Percentiles rank a stretch among this genome's conserved stretches.
phyloP scores from a whole-genome alignment of 2,329 filamentous ascomycete genomes.

The Colletotrichum lupini region DNA sequence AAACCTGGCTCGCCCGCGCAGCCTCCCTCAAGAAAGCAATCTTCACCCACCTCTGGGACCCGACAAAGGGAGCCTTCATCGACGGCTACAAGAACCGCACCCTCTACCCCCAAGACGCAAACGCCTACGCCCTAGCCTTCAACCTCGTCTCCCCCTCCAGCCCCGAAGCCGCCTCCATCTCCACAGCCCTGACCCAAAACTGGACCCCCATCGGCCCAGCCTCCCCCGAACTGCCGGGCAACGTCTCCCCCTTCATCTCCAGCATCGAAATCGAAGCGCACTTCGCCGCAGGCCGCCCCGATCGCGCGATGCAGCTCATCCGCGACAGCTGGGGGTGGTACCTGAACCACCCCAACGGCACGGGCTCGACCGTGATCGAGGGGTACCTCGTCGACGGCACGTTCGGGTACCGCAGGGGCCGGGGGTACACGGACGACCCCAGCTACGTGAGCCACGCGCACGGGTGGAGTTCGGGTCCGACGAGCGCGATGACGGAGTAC shows the following conservation, averaged over 20 bases:
- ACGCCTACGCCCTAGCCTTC: conserved; percentile 65
- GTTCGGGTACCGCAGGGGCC: conserved; percentile 65
- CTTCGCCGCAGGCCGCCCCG: conserved; percentile 56
- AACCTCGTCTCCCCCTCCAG: conserved; percentile 51
- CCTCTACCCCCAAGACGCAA: conserved; percentile 70
- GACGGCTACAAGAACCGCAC: conserved; percentile 62
- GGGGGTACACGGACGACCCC: conserved; percentile 62
- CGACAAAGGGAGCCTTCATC: conserved; percentile 59
- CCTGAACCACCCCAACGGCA: conserved; percentile 66
- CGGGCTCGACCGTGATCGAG: conserved; percentile 68
- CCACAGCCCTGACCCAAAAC: conserved; percentile 57
- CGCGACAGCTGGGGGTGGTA: conserved; percentile 71
- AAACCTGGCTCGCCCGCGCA: conserved; percentile 53
- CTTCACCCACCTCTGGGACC: conserved; percentile 60
- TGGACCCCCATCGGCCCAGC: conserved; percentile 67
- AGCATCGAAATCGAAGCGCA: conserved; percentile 70
- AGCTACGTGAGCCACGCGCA: conserved; percentile 61
- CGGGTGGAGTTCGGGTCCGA: conserved; percentile 61
- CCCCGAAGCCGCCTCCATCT: conserved; percentile 51
- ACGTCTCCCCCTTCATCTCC: conserved; percentile 68
- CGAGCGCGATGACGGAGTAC: conserved; percentile 55
- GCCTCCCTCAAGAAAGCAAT: conserved; percentile 56
- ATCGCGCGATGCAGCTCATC: conserved; percentile 66
- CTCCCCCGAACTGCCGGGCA: conserved; percentile 66
- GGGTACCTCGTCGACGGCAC: conserved; percentile 66